phyloP scores from a whole-genome alignment of 345 rosid species.

The Balakata baccata region DNA sequence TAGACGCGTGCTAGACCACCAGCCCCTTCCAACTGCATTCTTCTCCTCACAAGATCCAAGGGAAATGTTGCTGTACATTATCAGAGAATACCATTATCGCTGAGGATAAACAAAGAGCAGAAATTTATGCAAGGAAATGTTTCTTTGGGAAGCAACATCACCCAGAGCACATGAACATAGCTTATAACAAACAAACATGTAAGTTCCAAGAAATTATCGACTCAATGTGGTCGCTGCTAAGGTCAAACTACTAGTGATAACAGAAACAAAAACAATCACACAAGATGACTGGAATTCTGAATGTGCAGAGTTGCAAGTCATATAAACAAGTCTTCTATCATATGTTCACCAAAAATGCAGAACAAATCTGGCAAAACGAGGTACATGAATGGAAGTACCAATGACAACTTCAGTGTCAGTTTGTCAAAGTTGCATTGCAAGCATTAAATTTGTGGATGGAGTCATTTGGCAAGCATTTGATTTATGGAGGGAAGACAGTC shows the following conservation, averaged over 20 bases:
- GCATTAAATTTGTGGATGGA: not conserved
- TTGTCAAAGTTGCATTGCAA: not conserved
- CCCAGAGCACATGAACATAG: not conserved
- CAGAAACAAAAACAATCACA: not conserved
- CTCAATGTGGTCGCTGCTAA: not conserved
- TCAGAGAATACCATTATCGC: not conserved
- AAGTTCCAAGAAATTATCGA: not conserved
- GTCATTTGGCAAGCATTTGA: too few relatives aligned
- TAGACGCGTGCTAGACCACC: slow-evolving; percentile 75
- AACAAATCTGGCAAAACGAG: not conserved
- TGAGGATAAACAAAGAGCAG: not conserved
- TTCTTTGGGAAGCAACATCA: not conserved
- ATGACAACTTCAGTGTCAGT: not conserved
- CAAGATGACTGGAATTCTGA: not conserved
- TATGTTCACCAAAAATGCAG: not conserved
- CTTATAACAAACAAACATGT: not conserved
- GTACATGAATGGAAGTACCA: not conserved
- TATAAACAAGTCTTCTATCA: too few relatives aligned
- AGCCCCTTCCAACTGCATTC: slow-evolving; percentile 88
- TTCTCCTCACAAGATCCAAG: slow-evolving; percentile 86
- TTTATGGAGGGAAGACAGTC: not conserved
- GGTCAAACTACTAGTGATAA: not conserved
- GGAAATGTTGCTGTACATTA: slow-evolving; percentile 75
- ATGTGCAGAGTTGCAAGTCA: not conserved
- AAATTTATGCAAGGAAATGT: not conserved